Evolutionary conservation across 768 basidiomycete species (phyloP), one percentile per base, ranked within the genome.

Genomic region (Hygrophorus pudorinus): DNA sequence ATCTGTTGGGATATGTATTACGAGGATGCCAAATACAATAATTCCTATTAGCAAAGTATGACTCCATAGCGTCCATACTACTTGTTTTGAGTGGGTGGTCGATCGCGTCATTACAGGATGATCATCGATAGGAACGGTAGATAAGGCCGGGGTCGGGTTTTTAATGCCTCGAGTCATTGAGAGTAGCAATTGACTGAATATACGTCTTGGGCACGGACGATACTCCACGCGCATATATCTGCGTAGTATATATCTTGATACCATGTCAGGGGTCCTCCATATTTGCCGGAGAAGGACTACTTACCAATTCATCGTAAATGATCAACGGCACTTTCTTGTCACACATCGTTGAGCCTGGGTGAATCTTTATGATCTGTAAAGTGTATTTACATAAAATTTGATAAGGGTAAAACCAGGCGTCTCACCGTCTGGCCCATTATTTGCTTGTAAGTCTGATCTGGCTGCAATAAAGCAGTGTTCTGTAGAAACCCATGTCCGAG

Each of bases 201-300:
- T 66, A 81, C 16, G 64, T 59, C 51, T 81, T 81, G 3, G 82
- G 78, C 31, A 97, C 76, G 1, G 77, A 67, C 0, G 92, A 93
- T 9, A 94, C 93, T n/a, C 84, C 85, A 2, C 93, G 80, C 2
- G 92, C 93, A 53, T 93, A 98, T 32, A 88, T 80, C 45, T 81
- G 79, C 47, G 74, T 85, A 12, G 89, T 91, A 55, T 81, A 79
- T 38, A 89, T 70, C 85, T 88, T 11, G 35, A 13, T 47, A 41
- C 21, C 45, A 27, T 49, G 32, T 41, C 29, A 13, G 24, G 5
- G 18, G 11, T 8, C 12, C 28, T 28, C 32, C 38, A 20, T 12
- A 5, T 33, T 27, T 12, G 13, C 2, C 1, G 36, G 28, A 1
- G 46, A 33, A 36, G 21, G 5, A 20, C 20, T 2, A 67, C 83